Base-by-base conservation (phyloP, 768 basidiomycete genomes). In the Amanita phalloides region DNA sequence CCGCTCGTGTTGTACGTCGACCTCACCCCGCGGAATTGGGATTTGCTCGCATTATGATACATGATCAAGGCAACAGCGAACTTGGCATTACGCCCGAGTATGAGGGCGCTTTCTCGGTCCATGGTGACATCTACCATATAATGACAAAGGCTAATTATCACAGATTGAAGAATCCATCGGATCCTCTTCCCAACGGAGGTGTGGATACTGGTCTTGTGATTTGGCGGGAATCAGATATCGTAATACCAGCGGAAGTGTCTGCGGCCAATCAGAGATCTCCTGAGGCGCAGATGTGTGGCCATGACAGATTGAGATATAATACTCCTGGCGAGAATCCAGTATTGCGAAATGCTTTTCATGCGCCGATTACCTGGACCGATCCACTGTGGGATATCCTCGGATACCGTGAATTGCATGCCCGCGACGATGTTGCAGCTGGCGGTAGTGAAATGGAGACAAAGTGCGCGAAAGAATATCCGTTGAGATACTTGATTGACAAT, bases 11-110 rank as follows among this genome's bases (percentile, higher is more conserved):
- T 21, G 58, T 74, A 3, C 72, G 68, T 36, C 64, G 61, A 48
- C 61, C 73, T 43, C 72, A 72, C 53, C 64, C 72, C 8, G 66
- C 71, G 26, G 75, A 76, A 38, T 70, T 84, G 9, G 90, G 90
- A 23, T 86, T 84, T 79, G 89, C 87, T 14, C 80, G 85, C 20
- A 80, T 93, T 57, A 78, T 84, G 66, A 75, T 90, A 3, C 79
- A 87, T 62, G 66, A 81, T 58, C 76, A 83, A 57, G 77, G 76
- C 28, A 76, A 84, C 58, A 64, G 67, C 25, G 62, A 62, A 25
- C 58, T 60, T 23, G 75, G 73, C 28, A 60, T 71, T 39, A 64
- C 78, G 3, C 84, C 85, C 14, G 64, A 77, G 7, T 88, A 82
- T 58, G 86, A 89, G 61, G 89, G 90, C 55, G 80, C 82, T 9